Evolutionary conservation across 257 asterid genomes (phyloP).

Genomic region (Scutellaria galericulata): DNA sequence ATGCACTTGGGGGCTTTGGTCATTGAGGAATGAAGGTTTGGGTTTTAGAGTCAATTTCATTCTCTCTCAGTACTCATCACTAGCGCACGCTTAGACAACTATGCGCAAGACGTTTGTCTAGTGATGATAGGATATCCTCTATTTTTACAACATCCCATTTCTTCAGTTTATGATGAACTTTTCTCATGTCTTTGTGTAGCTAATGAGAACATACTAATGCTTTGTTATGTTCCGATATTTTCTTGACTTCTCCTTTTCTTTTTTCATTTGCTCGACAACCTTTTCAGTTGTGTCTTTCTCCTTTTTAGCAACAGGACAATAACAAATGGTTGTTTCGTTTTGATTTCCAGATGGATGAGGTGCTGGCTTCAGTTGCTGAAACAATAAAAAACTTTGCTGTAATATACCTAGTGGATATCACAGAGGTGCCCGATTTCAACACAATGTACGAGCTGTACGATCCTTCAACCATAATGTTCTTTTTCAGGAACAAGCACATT

Average conservation of each 20-base stretch:
- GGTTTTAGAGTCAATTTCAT: too few relatives aligned
- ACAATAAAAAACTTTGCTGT: slow-evolving; percentile 88
- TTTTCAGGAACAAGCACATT: slow-evolving; percentile 97
- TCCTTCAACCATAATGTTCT: slow-evolving; percentile 91
- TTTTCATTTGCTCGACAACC: background rate
- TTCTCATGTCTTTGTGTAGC: too few relatives aligned
- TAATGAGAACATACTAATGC: too few relatives aligned
- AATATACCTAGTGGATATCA: slow-evolving; percentile 82
- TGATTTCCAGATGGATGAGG: slow-evolving; percentile 82
- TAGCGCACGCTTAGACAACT: too few relatives aligned
- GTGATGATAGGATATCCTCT: too few relatives aligned
- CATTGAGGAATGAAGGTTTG: too few relatives aligned
- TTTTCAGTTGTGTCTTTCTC: background rate
- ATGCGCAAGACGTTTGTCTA: too few relatives aligned
- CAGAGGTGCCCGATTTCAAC: slow-evolving; percentile 93
- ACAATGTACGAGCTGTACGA: slow-evolving; percentile 95
- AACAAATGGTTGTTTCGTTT: background rate
- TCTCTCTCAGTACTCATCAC: too few relatives aligned
- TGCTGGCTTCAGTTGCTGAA: slow-evolving; percentile 87
- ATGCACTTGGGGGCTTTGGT: too few relatives aligned
- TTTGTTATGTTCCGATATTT: too few relatives aligned
- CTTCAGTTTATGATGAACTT: too few relatives aligned
- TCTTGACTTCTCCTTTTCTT: background rate
- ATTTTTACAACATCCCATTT: too few relatives aligned
- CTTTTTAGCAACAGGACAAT: background rate